A percentile compares a stretch with the other conserved stretches of the same genome.
These are phyloP conservation scores for Tricharina praecox DNA, from an alignment of 495 filamentous ascomycete species.

Conservation along the genomic window DNA sequence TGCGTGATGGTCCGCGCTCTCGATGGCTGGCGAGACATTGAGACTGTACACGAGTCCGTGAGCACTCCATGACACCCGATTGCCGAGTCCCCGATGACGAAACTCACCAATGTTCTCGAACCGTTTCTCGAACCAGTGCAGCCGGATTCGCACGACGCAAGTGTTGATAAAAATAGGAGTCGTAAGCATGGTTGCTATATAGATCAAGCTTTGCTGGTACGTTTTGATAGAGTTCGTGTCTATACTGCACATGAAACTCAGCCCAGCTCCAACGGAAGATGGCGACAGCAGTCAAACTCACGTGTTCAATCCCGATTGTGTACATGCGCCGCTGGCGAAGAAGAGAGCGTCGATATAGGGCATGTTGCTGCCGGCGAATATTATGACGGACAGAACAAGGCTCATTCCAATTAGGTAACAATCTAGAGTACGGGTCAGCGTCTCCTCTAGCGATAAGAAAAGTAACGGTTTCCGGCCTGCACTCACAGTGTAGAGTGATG, in stretches of 20 bases:
- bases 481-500: constrained; percentile 65
- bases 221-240: constrained; percentile 58
- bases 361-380: constrained; percentile 45
- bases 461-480: too few relatives aligned
- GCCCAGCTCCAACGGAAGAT: too few relatives aligned
- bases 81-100: not conserved
- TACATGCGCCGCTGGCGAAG: constrained; percentile 60
- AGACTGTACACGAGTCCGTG: constrained; percentile 6
- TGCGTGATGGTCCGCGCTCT: constrained; percentile 33
- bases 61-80: not conserved
- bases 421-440: too few relatives aligned
- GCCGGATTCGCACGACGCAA: constrained; percentile 69
- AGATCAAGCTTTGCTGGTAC: constrained; percentile 64
- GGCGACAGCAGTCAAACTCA: too few relatives aligned
- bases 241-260: constrained; percentile 27
- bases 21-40: constrained; percentile 18
- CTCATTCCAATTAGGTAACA: constrained; percentile 55
- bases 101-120: constrained; percentile 58
- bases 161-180: constrained; percentile 84
- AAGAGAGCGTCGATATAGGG: constrained; percentile 80
- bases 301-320: constrained; percentile 85
- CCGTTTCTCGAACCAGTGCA: constrained; percentile 95
- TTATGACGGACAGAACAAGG: constrained; percentile 55
- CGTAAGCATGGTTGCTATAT: constrained; percentile 52
- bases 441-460: too few relatives aligned